Conservation (phyloP, 2,329 filamentous ascomycete genomes). For the Leptographium radiaticola region DNA sequence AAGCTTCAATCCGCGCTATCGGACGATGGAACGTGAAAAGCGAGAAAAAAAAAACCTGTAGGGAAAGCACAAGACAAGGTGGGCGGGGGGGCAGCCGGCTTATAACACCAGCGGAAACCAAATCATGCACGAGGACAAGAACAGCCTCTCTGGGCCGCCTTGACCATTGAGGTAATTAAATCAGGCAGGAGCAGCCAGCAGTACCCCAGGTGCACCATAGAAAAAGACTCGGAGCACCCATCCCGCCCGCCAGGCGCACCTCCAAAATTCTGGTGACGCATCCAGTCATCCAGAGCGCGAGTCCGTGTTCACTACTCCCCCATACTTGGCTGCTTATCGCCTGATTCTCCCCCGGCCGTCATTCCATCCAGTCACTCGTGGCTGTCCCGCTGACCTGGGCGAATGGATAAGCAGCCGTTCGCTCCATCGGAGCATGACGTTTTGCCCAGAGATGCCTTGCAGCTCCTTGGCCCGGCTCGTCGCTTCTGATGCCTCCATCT, state of each 20-base stretch:
- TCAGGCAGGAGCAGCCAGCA: neutral
- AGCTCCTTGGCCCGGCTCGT: neutral
- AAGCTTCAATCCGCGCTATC: neutral
- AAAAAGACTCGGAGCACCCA: neutral
- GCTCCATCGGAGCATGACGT: neutral
- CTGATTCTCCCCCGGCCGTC: neutral
- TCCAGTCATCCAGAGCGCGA: neutral
- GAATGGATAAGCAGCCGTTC: neutral
- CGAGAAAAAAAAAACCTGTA: neutral
- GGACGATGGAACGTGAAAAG: too few relatives aligned
- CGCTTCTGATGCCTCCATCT: neutral
- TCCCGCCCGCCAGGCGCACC: neutral
- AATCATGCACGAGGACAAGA: too few relatives aligned
- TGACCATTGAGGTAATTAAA: neutral
- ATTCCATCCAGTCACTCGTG: neutral
- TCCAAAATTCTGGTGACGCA: neutral
- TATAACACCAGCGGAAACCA: too few relatives aligned
- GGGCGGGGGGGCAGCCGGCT: too few relatives aligned
- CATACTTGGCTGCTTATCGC: neutral
- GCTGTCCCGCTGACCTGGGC: neutral
- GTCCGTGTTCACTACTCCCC: neutral
- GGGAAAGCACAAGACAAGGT: too few relatives aligned
- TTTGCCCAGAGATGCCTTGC: neutral
- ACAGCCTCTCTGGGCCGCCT: too few relatives aligned
- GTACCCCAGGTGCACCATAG: neutral